Evolutionary conservation across 306 rosid species (phyloP).

Genomic region (Cicer judaicum): DNA sequence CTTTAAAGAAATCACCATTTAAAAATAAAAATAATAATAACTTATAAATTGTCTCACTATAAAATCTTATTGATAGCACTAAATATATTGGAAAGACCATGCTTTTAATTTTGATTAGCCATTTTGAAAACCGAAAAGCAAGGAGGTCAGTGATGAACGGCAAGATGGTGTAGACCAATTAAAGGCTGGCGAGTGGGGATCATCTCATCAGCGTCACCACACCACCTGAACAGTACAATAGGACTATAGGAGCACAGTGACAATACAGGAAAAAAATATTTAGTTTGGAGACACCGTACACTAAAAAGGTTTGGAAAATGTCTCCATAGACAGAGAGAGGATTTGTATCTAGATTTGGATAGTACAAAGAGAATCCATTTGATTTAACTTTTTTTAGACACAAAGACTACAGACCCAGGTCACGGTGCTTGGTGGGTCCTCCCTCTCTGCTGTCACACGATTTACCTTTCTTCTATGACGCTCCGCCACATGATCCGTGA

Average conservation of each 20-base stretch:
- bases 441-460: not conserved
- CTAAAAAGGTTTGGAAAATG: not conserved
- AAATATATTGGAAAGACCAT: too few species aligned
- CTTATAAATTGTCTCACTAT: too few species aligned
- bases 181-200: too few species aligned
- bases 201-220: not conserved
- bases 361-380: slow-evolving; percentile 22
- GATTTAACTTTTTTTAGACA: not conserved
- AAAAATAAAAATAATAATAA: too few species aligned
- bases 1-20: too few species aligned
- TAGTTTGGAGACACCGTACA: not conserved
- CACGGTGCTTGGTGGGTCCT: slow-evolving; percentile 18
- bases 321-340: too few species aligned
- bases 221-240: slow-evolving; percentile 1
- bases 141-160: too few species aligned
- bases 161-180: too few species aligned
- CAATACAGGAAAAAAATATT: not conserved
- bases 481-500: slow-evolving; percentile 10
- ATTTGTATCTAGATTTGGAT: slow-evolving; percentile 12
- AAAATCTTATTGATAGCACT: too few species aligned
- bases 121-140: too few species aligned
- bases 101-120: too few species aligned
- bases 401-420: not conserved
- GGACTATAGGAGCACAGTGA: not conserved
- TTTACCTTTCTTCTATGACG: slow-evolving; percentile 13